Base-by-base conservation (phyloP, 352 stramenopile genomes). In the Aphanomyces euteiches region DNA sequence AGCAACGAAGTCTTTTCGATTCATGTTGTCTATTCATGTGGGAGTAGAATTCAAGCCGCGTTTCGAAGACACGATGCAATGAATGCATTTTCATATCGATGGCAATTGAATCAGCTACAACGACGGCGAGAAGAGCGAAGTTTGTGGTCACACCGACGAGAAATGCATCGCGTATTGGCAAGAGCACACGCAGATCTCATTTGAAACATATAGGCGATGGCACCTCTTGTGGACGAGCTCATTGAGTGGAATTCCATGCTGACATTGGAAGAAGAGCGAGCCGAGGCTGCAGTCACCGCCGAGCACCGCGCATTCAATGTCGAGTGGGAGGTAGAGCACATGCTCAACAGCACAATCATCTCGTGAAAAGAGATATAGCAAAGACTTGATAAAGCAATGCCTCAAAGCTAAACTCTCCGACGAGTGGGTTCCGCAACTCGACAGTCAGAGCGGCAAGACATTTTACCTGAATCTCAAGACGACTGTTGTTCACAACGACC, bases 401-500 rank as follows among this genome's bases (percentile, higher is more conserved):
- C 41, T 67, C 12, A 67, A 67, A 56, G 59, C 59, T n/a, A 67
- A 67, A 37, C 43, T 67, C 15, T 45, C 17, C 8, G 59, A 54
- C 7, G 59, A 67, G n/a, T 67, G 59, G 59, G 59, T 67, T 3
- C 59, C 59, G 12, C 59, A 67, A 39, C 41, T 67, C 39, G 43
- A 67, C 59, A 19, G 12, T 17, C 15, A 37, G 19, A 67, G 7
- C 8, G 59, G 59, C 13, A 7, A 39, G 6, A 56, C 39, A 13
- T 56, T 57, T 13, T 67, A 56, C 43, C 37, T 67, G n/a, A 67
- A 67, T 13, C n/a, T 67, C 8, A 67, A 67, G 43, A 56, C 59
- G 8, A n/a, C 5, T 15, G 43, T 34, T 17, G 37, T 50, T 7
- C 59, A 67, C 5, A 39, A 48, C 15, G 41, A 28, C 34, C 59